Conservation (phyloP, 805 yeast genomes). For the Pichia kluyveri region DNA sequence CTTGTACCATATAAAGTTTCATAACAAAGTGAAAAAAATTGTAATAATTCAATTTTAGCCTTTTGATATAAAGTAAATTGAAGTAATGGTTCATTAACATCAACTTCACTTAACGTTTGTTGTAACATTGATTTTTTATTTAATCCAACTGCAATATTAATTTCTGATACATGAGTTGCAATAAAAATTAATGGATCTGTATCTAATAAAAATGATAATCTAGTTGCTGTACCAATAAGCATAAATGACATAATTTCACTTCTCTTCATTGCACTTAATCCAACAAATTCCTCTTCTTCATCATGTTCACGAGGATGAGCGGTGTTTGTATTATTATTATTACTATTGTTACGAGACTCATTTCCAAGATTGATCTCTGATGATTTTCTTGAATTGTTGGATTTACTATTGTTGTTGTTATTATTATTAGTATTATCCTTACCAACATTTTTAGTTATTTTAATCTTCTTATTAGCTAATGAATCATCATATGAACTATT, state of each 20-base stretch:
- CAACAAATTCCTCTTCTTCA: slow-evolving; percentile 38
- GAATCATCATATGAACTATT: slow-evolving; percentile 42
- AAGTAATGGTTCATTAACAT: slow-evolving; percentile 31
- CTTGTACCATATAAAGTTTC: slow-evolving; percentile 70
- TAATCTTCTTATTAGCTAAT: slow-evolving; percentile 6
- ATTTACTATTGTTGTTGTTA: background rate
- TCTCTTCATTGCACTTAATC: slow-evolving; percentile 76
- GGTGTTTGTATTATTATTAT: no score
- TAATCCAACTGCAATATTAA: slow-evolving; percentile 71
- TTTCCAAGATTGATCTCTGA: background rate
- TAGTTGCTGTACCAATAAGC: slow-evolving; percentile 79
- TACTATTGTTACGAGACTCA: background rate
- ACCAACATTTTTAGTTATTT: slow-evolving; percentile 8
- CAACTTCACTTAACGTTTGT: slow-evolving; percentile 61
- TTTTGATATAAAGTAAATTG: slow-evolving; percentile 54
- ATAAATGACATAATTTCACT: slow-evolving; percentile 91
- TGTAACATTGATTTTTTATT: slow-evolving; percentile 73
- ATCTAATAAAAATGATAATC: slow-evolving; percentile 78
- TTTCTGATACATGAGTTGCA: slow-evolving; percentile 81
- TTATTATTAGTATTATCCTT: background rate
- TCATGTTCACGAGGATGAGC: no score
- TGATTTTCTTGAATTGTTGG: no score
- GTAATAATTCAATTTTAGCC: slow-evolving; percentile 73
- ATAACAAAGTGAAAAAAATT: slow-evolving; percentile 73
- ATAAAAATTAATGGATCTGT: slow-evolving; percentile 63